Evolutionary conservation across 164 flowering plant species (phyloP).

Genomic region (Paratinospora sagittata): DNA sequence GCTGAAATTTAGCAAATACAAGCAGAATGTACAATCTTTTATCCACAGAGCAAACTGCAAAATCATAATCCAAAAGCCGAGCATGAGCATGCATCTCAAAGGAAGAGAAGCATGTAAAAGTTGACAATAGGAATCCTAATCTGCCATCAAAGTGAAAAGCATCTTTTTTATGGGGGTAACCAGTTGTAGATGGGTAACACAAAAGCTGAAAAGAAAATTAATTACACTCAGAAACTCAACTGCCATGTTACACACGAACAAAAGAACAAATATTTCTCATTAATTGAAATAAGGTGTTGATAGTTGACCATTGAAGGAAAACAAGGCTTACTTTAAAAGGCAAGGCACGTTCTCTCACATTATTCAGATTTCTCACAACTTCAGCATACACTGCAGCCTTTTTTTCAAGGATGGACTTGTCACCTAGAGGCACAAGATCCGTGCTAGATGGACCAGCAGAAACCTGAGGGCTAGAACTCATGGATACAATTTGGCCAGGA

Average conservation of each 20-base stretch:
- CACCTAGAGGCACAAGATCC: conserved; percentile 45
- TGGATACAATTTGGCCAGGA: conserved; percentile 46
- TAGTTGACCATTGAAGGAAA: neutral
- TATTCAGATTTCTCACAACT: conserved; percentile 68
- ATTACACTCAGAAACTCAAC: neutral
- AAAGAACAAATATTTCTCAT: neutral
- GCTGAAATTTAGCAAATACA: neutral
- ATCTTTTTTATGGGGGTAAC: neutral
- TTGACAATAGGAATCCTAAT: neutral
- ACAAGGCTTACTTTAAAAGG: conserved; percentile 55
- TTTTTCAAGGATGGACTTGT: conserved; percentile 57
- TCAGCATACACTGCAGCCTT: conserved; percentile 75
- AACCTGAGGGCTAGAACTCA: conserved; percentile 45
- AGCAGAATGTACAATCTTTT: neutral
- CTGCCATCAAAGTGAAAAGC: neutral
- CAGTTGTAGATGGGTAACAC: neutral
- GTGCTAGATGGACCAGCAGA: conserved; percentile 41
- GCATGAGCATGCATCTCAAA: neutral
- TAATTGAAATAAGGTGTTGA: neutral
- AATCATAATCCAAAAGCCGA: neutral
- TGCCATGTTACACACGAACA: too few relatives aligned
- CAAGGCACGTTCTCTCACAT: conserved; percentile 66
- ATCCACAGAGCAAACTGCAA: neutral
- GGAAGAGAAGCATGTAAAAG: neutral
- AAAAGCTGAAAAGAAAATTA: neutral